Conservation (phyloP, 2,329 filamentous ascomycete genomes). For the Chlorencoelia australis region DNA sequence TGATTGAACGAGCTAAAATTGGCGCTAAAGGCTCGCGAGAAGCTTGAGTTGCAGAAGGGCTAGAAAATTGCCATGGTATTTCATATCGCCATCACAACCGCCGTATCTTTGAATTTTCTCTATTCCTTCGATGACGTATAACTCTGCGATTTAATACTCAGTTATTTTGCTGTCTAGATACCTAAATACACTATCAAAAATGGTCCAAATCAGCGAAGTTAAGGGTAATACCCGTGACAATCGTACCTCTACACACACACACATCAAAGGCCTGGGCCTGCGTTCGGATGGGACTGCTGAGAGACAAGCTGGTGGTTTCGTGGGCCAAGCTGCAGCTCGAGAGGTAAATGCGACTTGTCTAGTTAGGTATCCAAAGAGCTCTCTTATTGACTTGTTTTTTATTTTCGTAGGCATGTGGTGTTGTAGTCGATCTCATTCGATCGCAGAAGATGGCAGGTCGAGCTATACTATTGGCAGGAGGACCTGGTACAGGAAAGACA, state of each 20-base stretch:
- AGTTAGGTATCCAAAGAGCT: no score
- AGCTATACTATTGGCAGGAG: conserved; percentile 85
- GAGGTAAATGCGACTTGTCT: conserved; percentile 50
- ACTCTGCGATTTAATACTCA: no score
- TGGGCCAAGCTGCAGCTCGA: conserved; percentile 78
- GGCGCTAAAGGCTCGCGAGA: no score
- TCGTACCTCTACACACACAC: conserved; percentile 90
- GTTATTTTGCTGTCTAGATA: no score
- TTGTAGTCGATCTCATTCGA: conserved; percentile 91
- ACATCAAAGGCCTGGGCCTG: conserved; percentile 91
- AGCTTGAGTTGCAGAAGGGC: no score
- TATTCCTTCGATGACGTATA: no score
- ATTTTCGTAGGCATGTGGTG: conserved; percentile 67
- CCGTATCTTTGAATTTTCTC: no score
- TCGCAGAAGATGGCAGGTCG: conserved; percentile 96
- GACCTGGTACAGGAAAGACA: conserved; percentile 94
- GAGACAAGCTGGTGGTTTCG: conserved; percentile 69
- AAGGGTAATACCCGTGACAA: conserved; percentile 93
- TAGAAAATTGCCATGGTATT: no score
- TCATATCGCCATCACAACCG: no score
- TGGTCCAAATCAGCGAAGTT: conserved; percentile 89
- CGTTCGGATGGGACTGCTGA: conserved; percentile 80
- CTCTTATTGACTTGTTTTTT: conserved; percentile 82
- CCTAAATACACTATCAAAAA: no score
- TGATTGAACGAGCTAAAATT: no score